Conservation (phyloP, 202 grass and related monocot genomes). For the Elaeis oleifera region DNA sequence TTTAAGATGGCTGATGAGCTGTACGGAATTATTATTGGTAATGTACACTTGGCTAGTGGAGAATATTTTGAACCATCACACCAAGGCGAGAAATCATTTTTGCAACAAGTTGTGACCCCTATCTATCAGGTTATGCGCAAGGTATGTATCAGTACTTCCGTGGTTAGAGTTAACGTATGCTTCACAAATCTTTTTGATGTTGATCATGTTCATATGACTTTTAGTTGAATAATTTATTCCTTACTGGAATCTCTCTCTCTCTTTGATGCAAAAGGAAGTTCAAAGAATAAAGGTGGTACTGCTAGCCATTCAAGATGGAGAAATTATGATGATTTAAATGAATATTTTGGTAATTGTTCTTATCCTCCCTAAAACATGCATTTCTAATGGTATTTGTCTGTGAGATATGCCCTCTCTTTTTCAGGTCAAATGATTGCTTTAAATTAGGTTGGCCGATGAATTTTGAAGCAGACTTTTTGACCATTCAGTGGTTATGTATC, state of each 20-base stretch:
- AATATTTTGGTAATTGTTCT: constrained; percentile 74
- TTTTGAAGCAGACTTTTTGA: constrained; percentile 34
- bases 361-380: constrained; percentile 16
- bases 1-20: constrained; percentile 81
- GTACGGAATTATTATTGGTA: constrained; percentile 31
- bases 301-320: constrained; percentile 91
- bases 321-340: constrained; percentile 98
- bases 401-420: constrained; percentile 25
- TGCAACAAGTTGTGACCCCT: constrained; percentile 55
- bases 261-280: constrained; percentile 57
- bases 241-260: neutral
- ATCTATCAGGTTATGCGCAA: constrained; percentile 59
- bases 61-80: constrained; percentile 20
- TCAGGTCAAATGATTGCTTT: constrained; percentile 77
- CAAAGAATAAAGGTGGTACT: constrained; percentile 47
- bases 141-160: constrained; percentile 37
- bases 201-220: too few species aligned
- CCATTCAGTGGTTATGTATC: neutral
- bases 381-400: constrained; percentile 7
- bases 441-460: constrained; percentile 69
- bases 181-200: neutral
- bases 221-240: too few species aligned
- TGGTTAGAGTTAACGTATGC: constrained; percentile 9
- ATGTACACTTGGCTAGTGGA: neutral
- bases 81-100: constrained; percentile 51